Base-by-base conservation (phyloP, 148 eudicot species). In the Spergularia marina region DNA sequence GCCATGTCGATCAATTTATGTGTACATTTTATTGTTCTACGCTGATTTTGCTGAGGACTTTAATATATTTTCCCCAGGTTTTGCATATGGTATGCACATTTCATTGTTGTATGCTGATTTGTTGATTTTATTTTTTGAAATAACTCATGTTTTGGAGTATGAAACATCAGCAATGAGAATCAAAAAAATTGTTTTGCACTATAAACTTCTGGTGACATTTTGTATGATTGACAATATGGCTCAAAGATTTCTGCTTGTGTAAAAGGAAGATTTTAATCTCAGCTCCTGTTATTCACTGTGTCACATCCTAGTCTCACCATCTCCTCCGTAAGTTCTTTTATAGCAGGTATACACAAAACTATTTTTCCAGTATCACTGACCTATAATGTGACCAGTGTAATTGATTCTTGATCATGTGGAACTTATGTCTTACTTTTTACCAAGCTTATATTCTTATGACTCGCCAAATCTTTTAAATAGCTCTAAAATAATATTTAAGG, bases 31-130 rank as follows among this genome's bases (percentile, higher is more conserved):
- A 30, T 30, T 30, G 36, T 30, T 30, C 2, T 30, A 3, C 36
- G 36, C 36, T 30, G 36, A 30, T 30, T 30, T 30, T 30, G 36
- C 36, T 30, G 36, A 30, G 36, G 36, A 30, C 0, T 30, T 30
- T 30, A 30, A 30, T 30, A 30, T 30, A 30, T 30, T 0, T 30
- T 30, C 36, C 36, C 36, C 36, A 30, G 36, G 36, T 30, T 30
- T 30, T 30, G 82, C 82, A 56, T 58, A 75, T 86, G 96, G 98
- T 94, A 86, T 66, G 80, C 62, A 61, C 69, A 72, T 40, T 56
- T 65, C 13, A 25, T 20, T 72, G 39, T 30, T 30, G 9, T 71
- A 40, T 6, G 23, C 62, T 21, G 23, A 40, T 34, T 78, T 64
- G 15, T 70, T 78, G 49, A 71, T 78, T 54, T 11, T 58, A 25